Percentiles rank a stretch among this genome's conserved stretches.
These are phyloP conservation scores for Coemansia sp. DNA, from an alignment of 192 early-diverging fungal species.

Conservation along the genomic window DNA sequence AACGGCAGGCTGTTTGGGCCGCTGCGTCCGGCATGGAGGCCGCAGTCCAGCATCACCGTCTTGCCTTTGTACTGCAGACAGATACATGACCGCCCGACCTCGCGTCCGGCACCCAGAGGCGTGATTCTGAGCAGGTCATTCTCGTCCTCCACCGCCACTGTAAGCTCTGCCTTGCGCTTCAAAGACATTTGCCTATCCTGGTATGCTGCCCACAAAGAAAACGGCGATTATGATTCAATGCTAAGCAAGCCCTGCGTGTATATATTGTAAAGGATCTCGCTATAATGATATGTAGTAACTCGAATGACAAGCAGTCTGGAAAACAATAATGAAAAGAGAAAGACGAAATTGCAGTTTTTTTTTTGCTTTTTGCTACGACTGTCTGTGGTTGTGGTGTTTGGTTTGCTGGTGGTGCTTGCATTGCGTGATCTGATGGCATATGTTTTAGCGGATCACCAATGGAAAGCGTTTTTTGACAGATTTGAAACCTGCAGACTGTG, in stretches of 20 bases:
- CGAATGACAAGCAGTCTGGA: no score
- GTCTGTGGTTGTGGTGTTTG: no score
- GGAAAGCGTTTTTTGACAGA: no score
- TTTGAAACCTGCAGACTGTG: no score
- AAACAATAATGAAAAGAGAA: background rate
- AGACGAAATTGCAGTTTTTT: no score
- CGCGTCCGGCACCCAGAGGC: slow-evolving; percentile 94
- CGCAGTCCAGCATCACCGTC: slow-evolving; percentile 95
- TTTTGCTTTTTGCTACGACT: no score
- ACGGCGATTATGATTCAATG: background rate
- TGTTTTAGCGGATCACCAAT: no score
- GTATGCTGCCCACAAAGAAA: background rate
- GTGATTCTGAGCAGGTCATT: slow-evolving; percentile 87
- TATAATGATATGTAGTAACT: no score
- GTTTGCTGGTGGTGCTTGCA: no score
- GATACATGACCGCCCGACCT: slow-evolving; percentile 94
- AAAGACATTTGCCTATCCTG: slow-evolving; percentile 13
- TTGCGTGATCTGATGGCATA: no score
- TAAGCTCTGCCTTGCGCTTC: slow-evolving; percentile 37
- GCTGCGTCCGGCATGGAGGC: slow-evolving; percentile 89
- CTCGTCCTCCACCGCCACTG: slow-evolving; percentile 62
- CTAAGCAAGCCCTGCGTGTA: background rate
- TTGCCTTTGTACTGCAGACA: slow-evolving; percentile 95
- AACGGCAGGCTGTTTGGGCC: slow-evolving; percentile 93
- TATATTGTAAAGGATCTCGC: background rate